A percentile compares a stretch with the other conserved stretches of the same genome.
Evolutionary conservation across 306 rosid species (phyloP).

Genomic region (Trichosanthes cucumerina): DNA sequence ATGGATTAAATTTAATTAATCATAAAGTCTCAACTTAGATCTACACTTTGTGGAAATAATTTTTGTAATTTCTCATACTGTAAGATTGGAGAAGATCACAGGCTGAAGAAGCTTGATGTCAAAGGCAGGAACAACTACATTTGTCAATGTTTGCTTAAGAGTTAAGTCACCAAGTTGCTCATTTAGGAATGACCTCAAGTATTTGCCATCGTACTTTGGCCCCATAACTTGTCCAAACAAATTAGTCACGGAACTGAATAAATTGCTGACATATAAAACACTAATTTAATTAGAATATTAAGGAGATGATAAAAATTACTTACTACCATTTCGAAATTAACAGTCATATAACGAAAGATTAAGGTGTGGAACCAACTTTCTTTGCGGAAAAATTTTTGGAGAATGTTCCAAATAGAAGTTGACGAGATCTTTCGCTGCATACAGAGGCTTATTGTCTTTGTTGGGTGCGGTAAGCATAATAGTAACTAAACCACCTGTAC

Average conservation of each 20-base stretch:
- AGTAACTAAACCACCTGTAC: conserved; percentile 30
- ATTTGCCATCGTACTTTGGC: not conserved
- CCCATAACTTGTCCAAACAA: conserved; percentile 1
- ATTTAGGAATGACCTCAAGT: not conserved
- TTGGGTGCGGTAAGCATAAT: conserved; percentile 31
- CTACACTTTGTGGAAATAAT: no score
- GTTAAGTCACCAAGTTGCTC: not conserved
- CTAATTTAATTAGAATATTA: not conserved
- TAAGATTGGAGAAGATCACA: not conserved
- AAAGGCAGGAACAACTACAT: conserved; percentile 9
- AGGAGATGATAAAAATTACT: no score
- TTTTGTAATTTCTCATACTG: not conserved
- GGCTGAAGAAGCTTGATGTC: conserved; percentile 31
- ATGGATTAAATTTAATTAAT: no score
- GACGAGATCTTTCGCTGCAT: conserved; percentile 17
- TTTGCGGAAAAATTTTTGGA: conserved; percentile 19
- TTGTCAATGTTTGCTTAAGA: not conserved
- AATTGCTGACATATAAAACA: not conserved
- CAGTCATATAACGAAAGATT: not conserved
- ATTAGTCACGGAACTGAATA: conserved; percentile 2
- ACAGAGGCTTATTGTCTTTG: conserved; percentile 19
- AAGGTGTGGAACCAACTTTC: not conserved
- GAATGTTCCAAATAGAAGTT: conserved; percentile 11
- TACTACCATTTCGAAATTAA: not conserved
- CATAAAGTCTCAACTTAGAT: no score